Conservation (phyloP, 257 asterid genomes). For the Solanum pennellii region DNA sequence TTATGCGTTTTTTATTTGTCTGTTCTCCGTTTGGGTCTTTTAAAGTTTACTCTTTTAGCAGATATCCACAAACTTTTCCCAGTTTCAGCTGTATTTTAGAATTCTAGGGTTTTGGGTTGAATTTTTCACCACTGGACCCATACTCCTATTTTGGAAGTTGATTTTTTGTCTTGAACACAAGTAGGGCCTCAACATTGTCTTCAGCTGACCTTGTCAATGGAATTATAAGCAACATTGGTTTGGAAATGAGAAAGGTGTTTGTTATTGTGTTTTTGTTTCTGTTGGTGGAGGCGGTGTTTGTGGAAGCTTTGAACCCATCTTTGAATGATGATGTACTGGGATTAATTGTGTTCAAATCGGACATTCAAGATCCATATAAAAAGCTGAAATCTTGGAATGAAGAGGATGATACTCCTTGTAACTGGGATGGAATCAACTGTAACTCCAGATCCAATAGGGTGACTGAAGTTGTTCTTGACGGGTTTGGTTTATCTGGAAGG, state of each 20-base stretch:
- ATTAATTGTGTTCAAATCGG: slow-evolving; percentile 80
- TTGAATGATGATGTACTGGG: slow-evolving; percentile 90
- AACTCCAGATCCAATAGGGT: slow-evolving; percentile 93
- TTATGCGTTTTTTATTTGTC: neutral
- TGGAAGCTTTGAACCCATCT: slow-evolving; percentile 50
- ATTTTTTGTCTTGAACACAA: neutral
- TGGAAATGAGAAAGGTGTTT: slow-evolving; percentile 40
- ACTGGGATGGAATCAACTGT: slow-evolving; percentile 75
- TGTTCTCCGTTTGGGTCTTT: neutral
- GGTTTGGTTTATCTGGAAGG: slow-evolving; percentile 71
- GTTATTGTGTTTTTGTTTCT: slow-evolving; percentile 12
- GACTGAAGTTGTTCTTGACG: slow-evolving; percentile 80
- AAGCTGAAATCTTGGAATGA: slow-evolving; percentile 81
- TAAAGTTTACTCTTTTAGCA: neutral
- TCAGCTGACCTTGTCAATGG: neutral
- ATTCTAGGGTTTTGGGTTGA: neutral
- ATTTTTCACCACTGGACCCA: neutral
- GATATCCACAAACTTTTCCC: neutral
- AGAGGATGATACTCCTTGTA: slow-evolving; percentile 81
- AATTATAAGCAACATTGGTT: neutral
- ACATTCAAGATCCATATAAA: slow-evolving; percentile 63
- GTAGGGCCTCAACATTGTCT: neutral
- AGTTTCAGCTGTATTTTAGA: neutral
- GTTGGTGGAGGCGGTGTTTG: slow-evolving; percentile 19
- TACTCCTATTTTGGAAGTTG: neutral